Evolutionary conservation across 1,284 basidiomycete genomes (phyloP), one percentile per base, ranked within the genome.

Genomic region (Cutaneotrichosporon dermatis): DNA sequence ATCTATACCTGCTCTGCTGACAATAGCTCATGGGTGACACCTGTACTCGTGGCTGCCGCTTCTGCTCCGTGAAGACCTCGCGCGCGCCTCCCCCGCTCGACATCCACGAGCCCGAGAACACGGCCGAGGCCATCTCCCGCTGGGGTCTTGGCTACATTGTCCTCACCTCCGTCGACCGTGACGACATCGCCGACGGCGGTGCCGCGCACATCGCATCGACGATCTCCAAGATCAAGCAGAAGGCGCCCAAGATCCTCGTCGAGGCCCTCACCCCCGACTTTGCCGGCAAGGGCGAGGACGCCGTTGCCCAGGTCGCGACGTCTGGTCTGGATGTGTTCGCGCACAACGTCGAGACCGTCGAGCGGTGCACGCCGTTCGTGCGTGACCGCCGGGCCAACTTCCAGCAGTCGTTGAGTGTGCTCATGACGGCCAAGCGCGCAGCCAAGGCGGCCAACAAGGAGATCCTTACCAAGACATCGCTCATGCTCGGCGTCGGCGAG

Each of bases 91-190:
- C 90, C 40, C 92, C 96, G 4, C 79, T 99, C 36, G 95, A 99
- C 73, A 87, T 90, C 0, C 92, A 98, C 74, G 96, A 99, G 74
- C 96, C 96, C 16, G 95, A 98, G 80, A 88, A 98, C 76, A 99
- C 95, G 2, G 95, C 96, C 0, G 95, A 99, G 79, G 96, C 96
- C 40, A 96, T 99, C 70, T 90, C 89, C 66, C 86, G 95, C 55
- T 99, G 96, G 96, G 95, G 95, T 2, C 80, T 99, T 49, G 96
- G 96, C 1, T 99, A 99, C 77, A 97, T 99, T 62, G 96, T 99
- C 3, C 80, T 99, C 61, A 99, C 96, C 0, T 94, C 86, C 69
- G 96, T 99, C 5, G 94, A 99, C 77, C 84, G 96, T 65, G 96
- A 99, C 80, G 92, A 99, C 75, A 83, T 99, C 33, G 83, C 81